Evolutionary conservation across 352 stramenopile genomes (phyloP), one percentile per base, ranked within the genome.

Genomic region (Phytophthora brassicae): DNA sequence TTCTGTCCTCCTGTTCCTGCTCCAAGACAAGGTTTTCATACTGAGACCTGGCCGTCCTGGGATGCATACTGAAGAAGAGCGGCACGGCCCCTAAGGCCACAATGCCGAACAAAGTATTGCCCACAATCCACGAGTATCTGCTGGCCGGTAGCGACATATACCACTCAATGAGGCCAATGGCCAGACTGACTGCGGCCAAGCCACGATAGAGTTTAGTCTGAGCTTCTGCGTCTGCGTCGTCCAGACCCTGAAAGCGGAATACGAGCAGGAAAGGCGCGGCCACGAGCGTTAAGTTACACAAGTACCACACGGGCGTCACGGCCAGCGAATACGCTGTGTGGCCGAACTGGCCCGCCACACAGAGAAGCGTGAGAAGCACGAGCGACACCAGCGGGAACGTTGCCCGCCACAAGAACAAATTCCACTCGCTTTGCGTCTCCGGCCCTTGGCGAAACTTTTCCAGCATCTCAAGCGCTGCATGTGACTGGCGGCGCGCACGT

Each of bases 361-460:
- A 80, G 11, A 89, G 70, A 42, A 88, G 42, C 53, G 79, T 90
- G 44, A 88, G 82, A 42, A 90, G 49, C 66, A 92, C 67, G n/a
- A 95, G 81, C 60, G 84, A 77, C 46, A 90, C 66, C 58, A 93
- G 72, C 4, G 86, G 86, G 60, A 95, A 93, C 12, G 84, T 90
- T 41, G 88, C 77, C 59, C 84, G 82, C 86, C 86, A 95, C 14
- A 90, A 61, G 11, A 92, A 54, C 41, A 95, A 41, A 48, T 93
- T 90, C 82, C 86, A 91, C 58, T 93, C 86, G 70, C 77, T 94
- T 31, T 94, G 80, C 2, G 72, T 84, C 53, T 88, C 82, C 0
- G 84, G 84, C 0, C 81, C 84, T 6, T 83, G 79, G 12, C 79
- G 77, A 59, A 90, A 92, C 53, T 87, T 81, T 53, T 90, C 79